Evolutionary conservation across 2,329 filamentous ascomycete species (phyloP).

Genomic region (Penicillium sp.): DNA sequence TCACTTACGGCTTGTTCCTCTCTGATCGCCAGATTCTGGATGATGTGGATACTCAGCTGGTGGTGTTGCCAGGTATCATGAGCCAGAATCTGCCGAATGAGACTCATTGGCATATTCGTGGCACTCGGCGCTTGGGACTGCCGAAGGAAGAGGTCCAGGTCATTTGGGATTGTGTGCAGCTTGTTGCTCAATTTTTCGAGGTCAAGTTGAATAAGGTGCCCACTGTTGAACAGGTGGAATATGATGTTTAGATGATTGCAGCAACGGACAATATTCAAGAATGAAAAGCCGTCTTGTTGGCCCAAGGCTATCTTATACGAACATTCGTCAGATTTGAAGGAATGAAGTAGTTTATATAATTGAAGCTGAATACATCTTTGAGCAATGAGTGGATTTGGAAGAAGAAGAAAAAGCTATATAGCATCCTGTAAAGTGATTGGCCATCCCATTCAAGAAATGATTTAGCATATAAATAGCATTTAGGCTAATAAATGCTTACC

Average conservation of each 20-base stretch:
- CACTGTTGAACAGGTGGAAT: conserved; percentile 36
- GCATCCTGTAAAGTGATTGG: no score
- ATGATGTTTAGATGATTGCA: conserved; percentile 33
- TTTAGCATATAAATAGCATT: no score
- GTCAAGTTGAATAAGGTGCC: conserved; percentile 20
- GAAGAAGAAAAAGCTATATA: no score
- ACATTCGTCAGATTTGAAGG: no score
- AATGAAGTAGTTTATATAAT: no score
- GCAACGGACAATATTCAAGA: no score
- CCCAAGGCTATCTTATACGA: no score
- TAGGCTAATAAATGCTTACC: no score
- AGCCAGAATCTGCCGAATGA: conserved; percentile 40
- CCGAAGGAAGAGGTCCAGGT: conserved; percentile 40
- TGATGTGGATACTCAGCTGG: conserved; percentile 43
- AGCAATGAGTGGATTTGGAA: no score
- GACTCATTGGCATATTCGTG: conserved; percentile 46
- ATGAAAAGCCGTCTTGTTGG: neutral
- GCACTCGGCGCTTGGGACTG: conserved; percentile 39
- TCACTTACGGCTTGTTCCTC: conserved; percentile 66
- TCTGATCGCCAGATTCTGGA: conserved; percentile 45
- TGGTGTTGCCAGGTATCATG: conserved; percentile 44
- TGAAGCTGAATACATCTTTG: no score
- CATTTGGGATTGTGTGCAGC: conserved; percentile 18
- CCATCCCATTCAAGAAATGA: no score
- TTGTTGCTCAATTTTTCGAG: conserved; percentile 16